These are phyloP conservation scores for Prunus mongolica DNA, from an alignment of 306 rosid species.

Conservation along the genomic window DNA sequence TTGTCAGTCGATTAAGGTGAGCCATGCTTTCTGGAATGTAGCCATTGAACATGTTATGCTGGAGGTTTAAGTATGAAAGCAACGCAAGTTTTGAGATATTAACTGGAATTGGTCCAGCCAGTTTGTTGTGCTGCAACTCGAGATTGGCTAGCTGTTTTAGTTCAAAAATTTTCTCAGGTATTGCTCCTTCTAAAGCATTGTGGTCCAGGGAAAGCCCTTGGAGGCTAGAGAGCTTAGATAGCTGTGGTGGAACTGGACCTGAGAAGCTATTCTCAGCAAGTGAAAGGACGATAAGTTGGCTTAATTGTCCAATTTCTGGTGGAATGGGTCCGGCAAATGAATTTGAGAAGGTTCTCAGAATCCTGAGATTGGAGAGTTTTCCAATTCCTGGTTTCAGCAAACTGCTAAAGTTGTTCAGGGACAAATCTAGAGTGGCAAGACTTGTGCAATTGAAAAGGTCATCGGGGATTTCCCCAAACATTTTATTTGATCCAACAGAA, in stretches of 20 bases:
- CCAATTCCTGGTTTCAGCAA: conserved; percentile 50
- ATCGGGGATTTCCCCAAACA: conserved; percentile 79
- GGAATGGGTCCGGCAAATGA: conserved; percentile 71
- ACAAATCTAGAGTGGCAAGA: conserved; percentile 50
- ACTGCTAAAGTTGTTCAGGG: conserved; percentile 49
- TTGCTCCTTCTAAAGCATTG: conserved; percentile 59
- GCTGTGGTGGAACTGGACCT: conserved; percentile 59
- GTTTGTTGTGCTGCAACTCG: conserved; percentile 48
- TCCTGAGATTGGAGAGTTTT: conserved; percentile 47
- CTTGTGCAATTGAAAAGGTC: conserved; percentile 68
- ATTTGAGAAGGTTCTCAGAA: conserved; percentile 31
- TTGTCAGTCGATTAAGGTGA: conserved; percentile 36
- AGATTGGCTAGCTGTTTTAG: conserved; percentile 44
- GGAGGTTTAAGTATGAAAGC: conserved; percentile 64
- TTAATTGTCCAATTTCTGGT: conserved; percentile 62
- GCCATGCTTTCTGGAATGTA: conserved; percentile 63
- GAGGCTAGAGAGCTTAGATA: conserved; percentile 63
- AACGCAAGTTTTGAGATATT: conserved; percentile 57
- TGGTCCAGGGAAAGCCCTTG: conserved; percentile 55
- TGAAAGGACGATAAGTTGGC: conserved; percentile 38
- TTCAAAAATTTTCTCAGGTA: conserved; percentile 57
- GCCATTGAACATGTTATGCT: conserved; percentile 61
- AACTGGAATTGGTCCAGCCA: conserved; percentile 69
- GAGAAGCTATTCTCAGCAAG: conserved; percentile 60
- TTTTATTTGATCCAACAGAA: conserved; percentile 38